Conservation (phyloP, 805 yeast genomes). For the Wickerhamiella nectarea region DNA sequence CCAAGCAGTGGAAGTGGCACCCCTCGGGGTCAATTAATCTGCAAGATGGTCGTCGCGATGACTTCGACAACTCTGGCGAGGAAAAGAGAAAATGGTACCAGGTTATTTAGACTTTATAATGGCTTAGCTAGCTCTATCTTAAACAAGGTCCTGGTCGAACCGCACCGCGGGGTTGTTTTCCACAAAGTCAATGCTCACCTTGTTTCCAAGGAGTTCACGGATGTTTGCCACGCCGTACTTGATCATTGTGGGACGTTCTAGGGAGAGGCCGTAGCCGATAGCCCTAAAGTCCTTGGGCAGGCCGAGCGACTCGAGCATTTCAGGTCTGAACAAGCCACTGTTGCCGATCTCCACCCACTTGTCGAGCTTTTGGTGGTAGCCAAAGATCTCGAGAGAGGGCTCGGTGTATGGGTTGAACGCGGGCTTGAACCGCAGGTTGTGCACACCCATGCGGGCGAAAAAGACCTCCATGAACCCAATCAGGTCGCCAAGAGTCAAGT, state of each 20-base stretch:
- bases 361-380: slow-evolving; percentile 85
- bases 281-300: slow-evolving; percentile 88
- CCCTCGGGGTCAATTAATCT: slow-evolving; percentile 31
- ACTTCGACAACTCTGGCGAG: slow-evolving; percentile 10
- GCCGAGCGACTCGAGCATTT: slow-evolving; percentile 98
- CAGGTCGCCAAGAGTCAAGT: slow-evolving; percentile 86
- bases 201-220: slow-evolving; percentile 93
- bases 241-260: slow-evolving; percentile 99
- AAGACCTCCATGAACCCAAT: slow-evolving; percentile 97
- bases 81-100: slow-evolving; percentile 4
- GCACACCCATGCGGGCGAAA: slow-evolving; percentile 95
- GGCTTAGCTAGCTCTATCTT: neutral
- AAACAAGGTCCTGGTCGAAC: slow-evolving; percentile 60
- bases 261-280: slow-evolving; percentile 91
- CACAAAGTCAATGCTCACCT: slow-evolving; percentile 85
- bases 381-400: slow-evolving; percentile 94
- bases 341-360: slow-evolving; percentile 99
- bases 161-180: slow-evolving; percentile 97
- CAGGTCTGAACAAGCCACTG: slow-evolving; percentile 99
- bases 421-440: slow-evolving; percentile 90
- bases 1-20: slow-evolving; percentile 30
- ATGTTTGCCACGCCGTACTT: slow-evolving; percentile 91
- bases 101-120: too few relatives aligned
- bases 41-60: slow-evolving; percentile 20
- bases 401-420: slow-evolving; percentile 99